Base-by-base conservation (phyloP, 1,284 basidiomycete genomes). In the Microbotryum scabiosae region DNA sequence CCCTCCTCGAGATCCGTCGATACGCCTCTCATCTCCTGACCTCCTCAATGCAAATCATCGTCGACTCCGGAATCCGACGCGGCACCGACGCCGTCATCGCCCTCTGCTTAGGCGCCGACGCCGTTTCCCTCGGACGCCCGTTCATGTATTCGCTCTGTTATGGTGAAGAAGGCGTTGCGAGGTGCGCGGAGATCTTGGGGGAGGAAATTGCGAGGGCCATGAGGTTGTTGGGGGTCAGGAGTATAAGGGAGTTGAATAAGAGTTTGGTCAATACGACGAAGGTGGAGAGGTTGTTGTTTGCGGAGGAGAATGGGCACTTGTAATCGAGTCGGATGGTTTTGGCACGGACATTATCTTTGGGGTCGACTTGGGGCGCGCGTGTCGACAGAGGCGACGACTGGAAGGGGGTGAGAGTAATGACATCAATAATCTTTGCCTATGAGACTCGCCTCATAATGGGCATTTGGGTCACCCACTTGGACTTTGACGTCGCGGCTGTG, bases 11-110 rank as follows among this genome's bases (percentile, higher is more conserved):
- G 71, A 78, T 94, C 56, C 82, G 84, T 20, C 79, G 81, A 63
- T 79, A 85, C 67, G 79, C 83, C 44, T 88, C 90, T 0, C 84
- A 88, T 61, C 78, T 90, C 26, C 86, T 93, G 65, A 73, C 81
- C 51, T 73, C 74, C 65, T 67, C 80, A 60, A 5, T 41, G 36
- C 78, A 82, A 83, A 86, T 64, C 47, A 46, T 60, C 36, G 28
- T 75, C 26, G 73, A 74, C 63, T 67, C 70, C 28, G 72, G 72
- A 1, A 68, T 74, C 45, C 63, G 73, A 1, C 62, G 69, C 3
- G 73, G 73, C 16, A 66, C 63, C 4, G 73, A 73, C 51, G 62
- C 71, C 48, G 68, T 74, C 64, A 74, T 72, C 48, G 73, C 73
- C 0, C 59, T 74, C 9, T 72, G 71, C 6, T 60, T 74, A 10